Base-by-base conservation (phyloP, 1,284 basidiomycete genomes). In the Ceraceosorus guamensis region DNA sequence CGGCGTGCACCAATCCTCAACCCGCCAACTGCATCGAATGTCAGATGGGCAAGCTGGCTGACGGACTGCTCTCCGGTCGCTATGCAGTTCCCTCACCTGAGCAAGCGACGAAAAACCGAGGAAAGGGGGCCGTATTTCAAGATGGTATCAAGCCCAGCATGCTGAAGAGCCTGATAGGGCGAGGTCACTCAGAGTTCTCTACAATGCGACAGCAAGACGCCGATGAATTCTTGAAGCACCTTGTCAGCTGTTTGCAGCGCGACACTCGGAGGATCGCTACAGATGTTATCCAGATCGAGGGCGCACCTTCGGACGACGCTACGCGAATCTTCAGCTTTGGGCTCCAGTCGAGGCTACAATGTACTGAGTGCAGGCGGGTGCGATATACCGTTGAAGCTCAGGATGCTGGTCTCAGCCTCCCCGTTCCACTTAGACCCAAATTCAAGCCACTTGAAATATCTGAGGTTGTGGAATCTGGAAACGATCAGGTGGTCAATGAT, bases 191-290 rank as follows among this genome's bases (percentile, higher is more conserved):
- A 51, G 93, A 97, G 78, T 98, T 98, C 71, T 82, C 88, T 34
- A 97, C 91, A 16, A 97, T 97, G 92, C 83, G 85, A 46, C 92
- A 98, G 77, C 93, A 98, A 76, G 93, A 99, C 72, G 85, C 92
- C 1, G 91, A 96, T 72, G 93, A 98, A 77, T 98, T 98, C 79
- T 82, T 98, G 59, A 82, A 84, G 53, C 84, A 93, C 77, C 78
- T 97, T 7, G 70, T 97, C 52, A 83, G 83, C 78, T 84, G 62
- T 82, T 87, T 67, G 79, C 83, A 48, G 84, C 85, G 71, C 51
- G 65, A 71, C 55, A 63, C 60, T 50, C 50, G 52, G 37, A 57
- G 58, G 33, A 31, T 59, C 11, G 33, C 14, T 8, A 45, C 51
- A 14, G 8, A 45, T 7, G 10, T 11, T 2, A 41, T 16, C 16